Evolutionary conservation across 345 rosid species (phyloP).

Genomic region (Kandelia obovata): DNA sequence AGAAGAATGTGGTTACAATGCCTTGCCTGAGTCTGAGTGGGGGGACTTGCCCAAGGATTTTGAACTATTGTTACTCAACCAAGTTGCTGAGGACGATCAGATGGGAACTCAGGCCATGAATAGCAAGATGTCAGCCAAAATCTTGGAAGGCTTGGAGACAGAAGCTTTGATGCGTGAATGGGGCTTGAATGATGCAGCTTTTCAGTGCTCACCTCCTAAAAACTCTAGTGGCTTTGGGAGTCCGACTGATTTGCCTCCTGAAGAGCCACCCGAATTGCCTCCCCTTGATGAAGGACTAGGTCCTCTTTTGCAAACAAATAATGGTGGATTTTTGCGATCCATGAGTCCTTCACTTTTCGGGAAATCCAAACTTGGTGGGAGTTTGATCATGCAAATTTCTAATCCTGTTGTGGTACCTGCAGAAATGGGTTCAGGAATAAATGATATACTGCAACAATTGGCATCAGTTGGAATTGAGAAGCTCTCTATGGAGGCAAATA

Average conservation of each 20-base stretch:
- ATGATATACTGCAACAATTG: slow-evolving; percentile 62
- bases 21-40: slow-evolving; percentile 30
- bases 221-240: slow-evolving; percentile 46
- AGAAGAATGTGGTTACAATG: slow-evolving; percentile 36
- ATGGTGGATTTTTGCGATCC: slow-evolving; percentile 81
- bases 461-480: slow-evolving; percentile 92
- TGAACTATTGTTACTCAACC: slow-evolving; percentile 46
- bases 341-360: slow-evolving; percentile 70
- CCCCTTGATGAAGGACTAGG: slow-evolving; percentile 85
- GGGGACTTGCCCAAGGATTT: slow-evolving; percentile 43
- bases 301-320: slow-evolving; percentile 71
- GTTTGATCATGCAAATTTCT: slow-evolving; percentile 90
- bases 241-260: slow-evolving; percentile 55
- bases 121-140: slow-evolving; percentile 50
- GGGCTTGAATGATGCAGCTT: slow-evolving; percentile 78
- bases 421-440: slow-evolving; percentile 84
- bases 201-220: slow-evolving; percentile 64
- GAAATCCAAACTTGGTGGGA: slow-evolving; percentile 63
- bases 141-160: slow-evolving; percentile 76
- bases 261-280: slow-evolving; percentile 56
- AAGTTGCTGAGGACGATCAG: slow-evolving; percentile 56
- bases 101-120: slow-evolving; percentile 39
- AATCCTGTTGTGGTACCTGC: slow-evolving; percentile 94
- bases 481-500: slow-evolving; percentile 88
- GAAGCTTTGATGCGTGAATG: slow-evolving; percentile 87